Base-by-base conservation (phyloP, 2,329 filamentous ascomycete genomes). In the Fusarium domesticum region DNA sequence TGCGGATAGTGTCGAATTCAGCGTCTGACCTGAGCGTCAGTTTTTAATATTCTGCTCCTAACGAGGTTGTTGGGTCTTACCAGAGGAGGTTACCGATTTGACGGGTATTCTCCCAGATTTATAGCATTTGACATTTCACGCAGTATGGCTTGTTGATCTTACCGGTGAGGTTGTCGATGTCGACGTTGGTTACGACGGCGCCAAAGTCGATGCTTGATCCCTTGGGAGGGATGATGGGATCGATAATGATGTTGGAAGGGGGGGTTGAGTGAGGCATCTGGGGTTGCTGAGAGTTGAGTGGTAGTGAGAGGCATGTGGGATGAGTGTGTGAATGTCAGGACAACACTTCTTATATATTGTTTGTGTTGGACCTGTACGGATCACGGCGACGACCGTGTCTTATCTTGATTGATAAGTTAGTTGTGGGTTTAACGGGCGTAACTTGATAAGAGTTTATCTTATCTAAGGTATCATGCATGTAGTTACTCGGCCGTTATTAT, bases 131-230 rank as follows among this genome's bases (percentile, higher is more conserved):
- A 44, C 43, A 15, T 6, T 39, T 43, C 19, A 38, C n/a, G 4
- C 23, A 14, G 35, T 14, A 35, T 12, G 15, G 32, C 20, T 14
- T 15, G 20, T 39, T 23, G 16, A 54, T 64, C 75, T 71, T 75
- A 83, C 80, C 78, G 39, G 72, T 77, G 35, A 87, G 66, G 41
- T 78, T 76, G 58, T 87, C 80, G 32, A 86, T 66, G 55, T 85
- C 74, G 30, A 76, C 69, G 35, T 81, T 77, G 30, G 70, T 67
- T 49, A 85, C 70, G 18, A 76, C 62, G 8, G 80, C 83, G 2
- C 84, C 84, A 43, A 87, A 84, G 58, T 81, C 71, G 47, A 81
- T 67, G 12, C 49, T 57, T 18, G 72, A 73, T 31, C 61, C 64
- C 35, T 63, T 51, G 4, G 66, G 53, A 18, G 62, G 44, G n/a